Percentiles rank a stretch among this genome's conserved stretches.
Conservation (phyloP, 805 yeast genomes). For the Starmerella apis region DNA sequence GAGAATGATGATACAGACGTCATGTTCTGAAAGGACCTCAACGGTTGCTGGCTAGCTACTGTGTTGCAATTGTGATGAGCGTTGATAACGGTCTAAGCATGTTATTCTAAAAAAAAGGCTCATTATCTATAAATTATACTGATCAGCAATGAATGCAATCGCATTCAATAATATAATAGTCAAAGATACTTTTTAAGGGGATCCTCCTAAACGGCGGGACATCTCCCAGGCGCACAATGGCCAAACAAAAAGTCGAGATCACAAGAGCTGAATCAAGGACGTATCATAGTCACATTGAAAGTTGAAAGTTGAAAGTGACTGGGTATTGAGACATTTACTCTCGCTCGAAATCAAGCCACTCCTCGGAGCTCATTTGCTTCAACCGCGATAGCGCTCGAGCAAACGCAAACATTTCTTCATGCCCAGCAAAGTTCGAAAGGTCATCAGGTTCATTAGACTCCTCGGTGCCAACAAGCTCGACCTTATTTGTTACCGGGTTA, state of each 20-base stretch:
- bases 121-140: neutral
- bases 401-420: slow-evolving; percentile 93
- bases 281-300: no score
- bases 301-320: neutral
- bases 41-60: no score
- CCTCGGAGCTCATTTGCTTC: slow-evolving; percentile 86
- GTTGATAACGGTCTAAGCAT: no score
- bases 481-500: slow-evolving; percentile 29
- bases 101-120: neutral
- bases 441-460: slow-evolving; percentile 50
- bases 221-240: no score
- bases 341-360: slow-evolving; percentile 44
- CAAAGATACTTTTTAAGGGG: no score
- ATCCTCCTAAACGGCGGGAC: no score
- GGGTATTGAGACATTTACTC: neutral
- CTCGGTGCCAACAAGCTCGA: slow-evolving; percentile 19
- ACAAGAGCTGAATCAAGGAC: neutral
- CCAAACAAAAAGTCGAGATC: no score
- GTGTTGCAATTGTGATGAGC: no score
- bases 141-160: no score
- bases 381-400: slow-evolving; percentile 87
- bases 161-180: no score
- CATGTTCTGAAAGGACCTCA: no score
- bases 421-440: slow-evolving; percentile 53
- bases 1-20: slow-evolving; percentile 23